phyloP scores from a whole-genome alignment of 2,329 filamentous ascomycete species.

The Chrysosphaeria jannelii region DNA sequence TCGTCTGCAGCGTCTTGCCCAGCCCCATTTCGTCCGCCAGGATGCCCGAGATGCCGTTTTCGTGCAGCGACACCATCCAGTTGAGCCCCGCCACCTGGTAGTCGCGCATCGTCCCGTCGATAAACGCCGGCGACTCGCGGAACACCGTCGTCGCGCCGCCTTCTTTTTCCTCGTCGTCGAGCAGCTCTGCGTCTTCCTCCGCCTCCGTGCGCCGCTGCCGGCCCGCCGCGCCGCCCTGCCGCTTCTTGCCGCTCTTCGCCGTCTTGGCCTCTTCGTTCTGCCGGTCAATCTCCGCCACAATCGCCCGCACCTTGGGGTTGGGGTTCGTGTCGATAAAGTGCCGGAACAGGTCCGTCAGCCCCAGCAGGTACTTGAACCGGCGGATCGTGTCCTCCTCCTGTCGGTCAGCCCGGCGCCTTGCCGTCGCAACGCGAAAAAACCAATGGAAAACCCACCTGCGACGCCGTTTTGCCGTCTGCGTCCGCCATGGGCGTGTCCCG shows the following conservation, averaged over 20 bases:
- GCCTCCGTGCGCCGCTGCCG: slow-evolving; percentile 75
- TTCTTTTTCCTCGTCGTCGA: slow-evolving; percentile 68
- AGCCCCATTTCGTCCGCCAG: slow-evolving; percentile 96
- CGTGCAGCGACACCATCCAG: slow-evolving; percentile 90
- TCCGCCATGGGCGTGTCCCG: too few relatives aligned
- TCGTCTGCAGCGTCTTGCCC: slow-evolving; percentile 91
- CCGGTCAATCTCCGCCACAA: slow-evolving; percentile 80
- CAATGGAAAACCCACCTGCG: too few relatives aligned
- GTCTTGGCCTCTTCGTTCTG: slow-evolving; percentile 52
- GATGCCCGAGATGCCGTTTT: slow-evolving; percentile 96
- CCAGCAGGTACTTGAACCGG: slow-evolving; percentile 79
- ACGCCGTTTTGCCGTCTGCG: too few relatives aligned
- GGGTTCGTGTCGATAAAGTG: slow-evolving; percentile 98
- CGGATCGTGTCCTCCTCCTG: slow-evolving; percentile 87
- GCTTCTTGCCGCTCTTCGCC: slow-evolving; percentile 43
- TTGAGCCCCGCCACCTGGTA: slow-evolving; percentile 91
- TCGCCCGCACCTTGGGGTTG: slow-evolving; percentile 76
- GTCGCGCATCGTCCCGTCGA: slow-evolving; percentile 74
- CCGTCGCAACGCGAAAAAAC: too few relatives aligned
- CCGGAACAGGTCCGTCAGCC: slow-evolving; percentile 84
- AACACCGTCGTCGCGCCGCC: slow-evolving; percentile 72
- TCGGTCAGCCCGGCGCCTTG: too few relatives aligned
- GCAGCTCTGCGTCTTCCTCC: slow-evolving; percentile 78
- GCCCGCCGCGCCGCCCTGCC: slow-evolving; percentile 55
- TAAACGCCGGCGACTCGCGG: slow-evolving; percentile 72